Evolutionary conservation across 1,284 basidiomycete genomes (phyloP), one percentile per base, ranked within the genome.

Genomic region (Irpex sp.): DNA sequence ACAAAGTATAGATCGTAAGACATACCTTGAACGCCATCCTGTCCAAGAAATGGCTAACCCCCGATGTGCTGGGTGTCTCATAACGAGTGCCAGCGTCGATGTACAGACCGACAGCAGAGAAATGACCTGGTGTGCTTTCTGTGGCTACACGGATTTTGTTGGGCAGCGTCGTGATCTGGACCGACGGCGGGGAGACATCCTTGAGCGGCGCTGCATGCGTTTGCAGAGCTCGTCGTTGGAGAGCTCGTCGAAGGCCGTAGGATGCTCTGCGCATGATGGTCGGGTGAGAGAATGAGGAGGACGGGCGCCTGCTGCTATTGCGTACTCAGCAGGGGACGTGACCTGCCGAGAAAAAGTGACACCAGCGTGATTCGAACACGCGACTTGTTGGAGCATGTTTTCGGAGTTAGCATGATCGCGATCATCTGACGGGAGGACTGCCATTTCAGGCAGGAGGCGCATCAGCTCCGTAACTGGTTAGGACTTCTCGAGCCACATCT

Each of bases 21-120:
- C 80, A 63, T 66, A 96, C 95, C 85, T 98, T 98, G 85, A 97
- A 98, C 0, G 97, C 96, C 85, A 99, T 89, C 67, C 96, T 85
- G 73, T 98, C 96, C 47, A 98, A 75, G 71, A 98, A 91, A 82
- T 98, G 96, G 67, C 93, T 94, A 5, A 90, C 88, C 0, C 97
- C 97, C 17, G 87, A 88, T 0, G 85, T 92, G 59, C 85, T 78
- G 7, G 84, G 78, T 11, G 85, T 88, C 77, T 99, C 97, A 81
- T 92, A 97, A n/a, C 97, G 85, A 44, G 93, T 90, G 21, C 97
- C 97, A 4, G 94, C 94, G 74, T 98, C 95, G 67, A 98, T 84
- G 71, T 96, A 98, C 40, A 99, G 85, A 15, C 96, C 97, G 1
- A 97, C 85, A 1, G 96, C 92, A 59, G 96, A 92, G 76, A 99